Conservation (phyloP, 75 land plant genomes). For the Gnetum montanum region DNA sequence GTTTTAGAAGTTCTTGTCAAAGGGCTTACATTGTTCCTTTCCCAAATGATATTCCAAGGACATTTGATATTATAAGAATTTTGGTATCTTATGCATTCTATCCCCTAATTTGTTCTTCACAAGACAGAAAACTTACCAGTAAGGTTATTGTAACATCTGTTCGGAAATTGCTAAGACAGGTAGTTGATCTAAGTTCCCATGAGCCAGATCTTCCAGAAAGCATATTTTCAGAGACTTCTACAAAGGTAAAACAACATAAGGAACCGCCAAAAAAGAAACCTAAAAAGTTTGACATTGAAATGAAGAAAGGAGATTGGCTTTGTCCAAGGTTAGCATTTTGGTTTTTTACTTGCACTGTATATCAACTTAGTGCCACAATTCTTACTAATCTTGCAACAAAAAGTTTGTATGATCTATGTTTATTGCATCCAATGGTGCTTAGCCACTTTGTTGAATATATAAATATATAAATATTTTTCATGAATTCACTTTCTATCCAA, state of each 20-base stretch:
- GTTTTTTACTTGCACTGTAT: too few relatives aligned
- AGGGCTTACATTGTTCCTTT: slow-evolving; percentile 62
- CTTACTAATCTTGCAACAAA: too few relatives aligned
- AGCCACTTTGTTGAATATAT: too few relatives aligned
- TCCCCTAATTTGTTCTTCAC: slow-evolving; percentile 20
- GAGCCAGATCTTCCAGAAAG: slow-evolving; percentile 11
- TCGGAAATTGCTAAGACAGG: slow-evolving; percentile 41
- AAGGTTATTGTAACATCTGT: slow-evolving; percentile 46
- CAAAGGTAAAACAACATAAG: neutral
- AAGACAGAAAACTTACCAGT: slow-evolving; percentile 23
- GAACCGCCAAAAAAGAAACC: neutral
- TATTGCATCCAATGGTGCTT: too few relatives aligned
- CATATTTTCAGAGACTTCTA: neutral
- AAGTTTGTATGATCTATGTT: too few relatives aligned
- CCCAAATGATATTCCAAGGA: slow-evolving; percentile 40
- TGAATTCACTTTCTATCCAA: too few relatives aligned
- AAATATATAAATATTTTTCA: too few relatives aligned
- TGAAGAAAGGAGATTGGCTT: slow-evolving; percentile 77
- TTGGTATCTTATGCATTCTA: slow-evolving; percentile 58
- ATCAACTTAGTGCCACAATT: too few relatives aligned
- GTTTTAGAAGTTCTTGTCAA: slow-evolving; percentile 54
- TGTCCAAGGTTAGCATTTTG: slow-evolving; percentile 69
- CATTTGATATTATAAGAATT: slow-evolving; percentile 77
- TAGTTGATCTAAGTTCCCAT: slow-evolving; percentile 33
- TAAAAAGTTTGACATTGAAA: slow-evolving; percentile 12